Evolutionary conservation across 106 monocot species (phyloP), one percentile per base, ranked within the genome.

Genomic region (Cymbidium sinense): DNA sequence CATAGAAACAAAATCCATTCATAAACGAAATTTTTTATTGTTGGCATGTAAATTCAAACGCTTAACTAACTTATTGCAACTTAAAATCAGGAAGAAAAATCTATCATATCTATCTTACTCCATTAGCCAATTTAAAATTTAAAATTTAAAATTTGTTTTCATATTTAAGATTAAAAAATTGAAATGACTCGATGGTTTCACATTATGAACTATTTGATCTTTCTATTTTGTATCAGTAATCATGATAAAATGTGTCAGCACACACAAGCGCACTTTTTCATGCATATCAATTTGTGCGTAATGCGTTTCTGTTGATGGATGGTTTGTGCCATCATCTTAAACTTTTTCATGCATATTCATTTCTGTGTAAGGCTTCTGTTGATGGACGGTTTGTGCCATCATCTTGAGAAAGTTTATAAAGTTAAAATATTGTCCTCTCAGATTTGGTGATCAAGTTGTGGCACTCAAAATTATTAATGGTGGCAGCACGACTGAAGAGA

Each of bases 391-490:
- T n/a, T 58, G 5, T n/a, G 1, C 4, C 23, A n/a, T 5, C 23
- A 58, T 58, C 23, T 58, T 58, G 23, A 11, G 23, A 58, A 30
- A 11, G 30, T 30, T 65, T 65, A 30, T 27, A 2, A 58, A n/a
- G 30, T 30, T 65, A 2, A 30, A 4, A 58, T n/a, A 23, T 65
- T 65, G n/a, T 65, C 30, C 3, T 84, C 51, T 55, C 47, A 99
- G 98, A 80, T 99, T 94, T 74, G 75, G 83, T n/a, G 79, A 86
- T 0, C 82, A 94, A 79, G 89, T 87, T 77, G 88, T 99, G 43
- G 98, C 98, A 62, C 86, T 99, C 75, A 99, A 99, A 86, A 82
- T 99, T 83, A 87, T 99, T 27, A 90, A 94, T 80, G 25, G 79
- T 78, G 94, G 94, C 33, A 81, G 73, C 75, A 90, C 88, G 55